Base-by-base conservation (phyloP, 129 eudicot species). In the Lactuca saligna region DNA sequence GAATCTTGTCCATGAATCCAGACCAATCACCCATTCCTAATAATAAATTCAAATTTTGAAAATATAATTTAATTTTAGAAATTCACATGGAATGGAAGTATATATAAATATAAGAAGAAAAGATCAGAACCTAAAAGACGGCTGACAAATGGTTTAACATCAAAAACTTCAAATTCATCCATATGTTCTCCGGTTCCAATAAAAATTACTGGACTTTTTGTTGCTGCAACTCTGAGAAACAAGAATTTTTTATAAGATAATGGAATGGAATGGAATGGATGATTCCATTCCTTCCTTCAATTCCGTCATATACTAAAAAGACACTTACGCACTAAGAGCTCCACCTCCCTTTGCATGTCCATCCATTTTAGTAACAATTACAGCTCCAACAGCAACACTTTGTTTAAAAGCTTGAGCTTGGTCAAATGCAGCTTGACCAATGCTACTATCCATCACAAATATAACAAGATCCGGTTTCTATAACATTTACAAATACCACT, bases 271-370 rank as follows among this genome's bases (percentile, higher is more conserved):
- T 39, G 9, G 44, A 39, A 39, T 5, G 44, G 1, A 39, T 6
- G 8, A 39, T 39, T 39, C 44, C 44, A 39, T 39, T 39, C 44
- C 44, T 39, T 39, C 44, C 44, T 33, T 41, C 37, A 59, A 39
- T 48, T 39, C 25, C 62, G 61, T 17, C 34, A 35, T 44, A 42
- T 38, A 64, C 16, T 7, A 88, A 69, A 44, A 50, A 14, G 57
- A 46, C 29, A 92, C 96, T 92, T 86, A 89, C 98, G 98, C 97
- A 68, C 98, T 93, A 71, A 93, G 95, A 49, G 98, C 97, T 68
- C 98, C 98, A 66, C 96, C 98, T 64, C 98, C 98, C 82, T 93
- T 93, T 54, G 96, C 96, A 83, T 93, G 98, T n/a, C 96, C 96
- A 61, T 93, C 96, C 96, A 93, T 89, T 81, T 93, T 93, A 32